phyloP scores from a whole-genome alignment of 2,329 filamentous ascomycete genomes.

The Metarhizium brunneum region DNA sequence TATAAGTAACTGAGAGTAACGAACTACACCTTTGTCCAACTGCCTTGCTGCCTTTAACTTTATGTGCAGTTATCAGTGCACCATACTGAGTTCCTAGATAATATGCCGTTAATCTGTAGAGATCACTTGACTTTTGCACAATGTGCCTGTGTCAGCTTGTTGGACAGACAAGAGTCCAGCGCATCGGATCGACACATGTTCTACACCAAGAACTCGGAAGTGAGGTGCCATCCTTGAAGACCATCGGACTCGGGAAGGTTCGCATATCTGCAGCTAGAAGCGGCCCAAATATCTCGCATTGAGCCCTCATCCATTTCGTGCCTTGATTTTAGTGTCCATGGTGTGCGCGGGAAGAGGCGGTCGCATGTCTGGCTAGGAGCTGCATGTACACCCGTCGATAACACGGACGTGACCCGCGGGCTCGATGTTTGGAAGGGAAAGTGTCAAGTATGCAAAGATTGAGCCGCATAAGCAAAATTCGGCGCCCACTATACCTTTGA shows the following conservation, averaged over 20 bases:
- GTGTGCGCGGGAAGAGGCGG: background rate
- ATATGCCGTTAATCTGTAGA: background rate
- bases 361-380: background rate
- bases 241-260: background rate
- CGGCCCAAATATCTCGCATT: background rate
- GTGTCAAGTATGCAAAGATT: too few relatives aligned
- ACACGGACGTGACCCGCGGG: too few relatives aligned
- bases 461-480: too few relatives aligned
- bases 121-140: constrained; percentile 21
- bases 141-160: constrained; percentile 16
- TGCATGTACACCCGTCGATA: background rate
- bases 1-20: too few relatives aligned
- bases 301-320: background rate
- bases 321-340: too few relatives aligned
- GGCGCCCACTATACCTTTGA: too few relatives aligned
- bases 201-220: background rate
- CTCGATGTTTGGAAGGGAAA: too few relatives aligned
- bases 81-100: too few relatives aligned
- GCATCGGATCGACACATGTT: background rate
- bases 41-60: too few relatives aligned
- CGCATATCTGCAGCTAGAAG: background rate
- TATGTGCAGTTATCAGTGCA: too few relatives aligned
- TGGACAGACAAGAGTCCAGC: constrained; percentile 5
- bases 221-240: background rate
- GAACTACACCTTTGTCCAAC: too few relatives aligned